A percentile compares a stretch with the other conserved stretches of the same genome.
Evolutionary conservation across 768 basidiomycete genomes (phyloP).

Genomic region (Trametes punicea): DNA sequence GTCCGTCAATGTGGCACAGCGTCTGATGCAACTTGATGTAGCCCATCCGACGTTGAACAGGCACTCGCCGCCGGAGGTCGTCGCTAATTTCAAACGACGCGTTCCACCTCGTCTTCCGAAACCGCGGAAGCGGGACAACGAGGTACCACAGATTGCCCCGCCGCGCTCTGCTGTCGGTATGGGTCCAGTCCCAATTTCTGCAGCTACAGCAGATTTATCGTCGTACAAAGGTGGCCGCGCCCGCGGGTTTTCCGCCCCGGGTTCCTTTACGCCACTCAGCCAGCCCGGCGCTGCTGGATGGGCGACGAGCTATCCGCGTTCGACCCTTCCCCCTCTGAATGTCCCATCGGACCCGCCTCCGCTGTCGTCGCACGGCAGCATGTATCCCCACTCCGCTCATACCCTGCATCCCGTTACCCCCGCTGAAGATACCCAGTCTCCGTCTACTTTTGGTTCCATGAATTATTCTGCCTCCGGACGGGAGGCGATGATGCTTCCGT

Average conservation of each 20-base stretch:
- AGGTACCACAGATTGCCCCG: conserved; percentile 66
- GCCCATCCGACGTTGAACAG: conserved; percentile 91
- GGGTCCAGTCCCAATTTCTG: conserved; percentile 62
- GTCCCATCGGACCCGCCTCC: conserved; percentile 75
- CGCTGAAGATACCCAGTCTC: conserved; percentile 63
- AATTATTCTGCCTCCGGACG: conserved; percentile 29
- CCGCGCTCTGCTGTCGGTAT: conserved; percentile 75
- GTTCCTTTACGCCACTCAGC: conserved; percentile 70
- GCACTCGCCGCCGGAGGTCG: conserved; percentile 84
- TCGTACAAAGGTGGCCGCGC: conserved; percentile 57
- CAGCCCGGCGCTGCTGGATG: conserved; percentile 57
- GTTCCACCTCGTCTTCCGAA: conserved; percentile 92
- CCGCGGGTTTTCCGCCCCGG: conserved; percentile 77
- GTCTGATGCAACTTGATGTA: conserved; percentile 30
- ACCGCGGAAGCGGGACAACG: conserved; percentile 73
- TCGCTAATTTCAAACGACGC: conserved; percentile 92
- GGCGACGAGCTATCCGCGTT: conserved; percentile 48
- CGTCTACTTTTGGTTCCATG: conserved; percentile 39
- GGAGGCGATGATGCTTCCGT: conserved; percentile 36
- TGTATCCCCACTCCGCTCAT: conserved; percentile 62
- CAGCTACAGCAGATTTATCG: conserved; percentile 48
- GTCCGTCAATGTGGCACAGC: conserved; percentile 8
- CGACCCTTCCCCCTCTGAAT: conserved; percentile 75
- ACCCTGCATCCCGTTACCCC: conserved; percentile 66
- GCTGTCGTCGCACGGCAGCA: conserved; percentile 50